Base-by-base conservation (phyloP, 164 flowering plant species). In the Umbellularia californica region DNA sequence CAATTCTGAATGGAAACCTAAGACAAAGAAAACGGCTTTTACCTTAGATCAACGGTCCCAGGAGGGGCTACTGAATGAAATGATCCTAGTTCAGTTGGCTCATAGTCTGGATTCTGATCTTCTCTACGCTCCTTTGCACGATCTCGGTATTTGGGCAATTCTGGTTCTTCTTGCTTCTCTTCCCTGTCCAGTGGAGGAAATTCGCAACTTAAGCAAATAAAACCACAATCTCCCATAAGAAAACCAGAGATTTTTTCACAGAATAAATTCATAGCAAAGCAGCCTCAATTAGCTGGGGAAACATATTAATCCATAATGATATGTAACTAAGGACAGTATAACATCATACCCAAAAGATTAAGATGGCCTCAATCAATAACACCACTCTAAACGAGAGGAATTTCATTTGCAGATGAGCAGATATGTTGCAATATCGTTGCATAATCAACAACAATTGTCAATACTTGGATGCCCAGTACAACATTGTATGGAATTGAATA, bases 11-110 rank as follows among this genome's bases (percentile, higher is more conserved):
- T 30, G 50, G 15, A 27, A 58, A 17, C 25, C 67, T 13, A 28
- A 55, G 51, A 76, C 30, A 41, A 13, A 63, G 17, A 17, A 28
- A 23, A 19, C 50, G 19, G 25, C 17, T 51, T 77, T 76, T 69
- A 92, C 92, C 88, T 75, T 22, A 92, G 41, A 77, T 93, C 96
- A 47, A 84, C 90, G 50, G 77, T 74, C 9, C 99, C 98, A 47
- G 99, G 99, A 72, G 99, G 99, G 79, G 99, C 99, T 23, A 95
- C 99, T 7, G 98, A 91, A 81, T 93, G 99, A 78, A 93, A 93
- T 5, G 96, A 80, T 2, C 92, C 95, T 73, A 93, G 78, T 75
- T 90, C 95, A 35, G 90, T 83, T 1, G 89, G 84, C 70, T 95
- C 98, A 76, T 95, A 95, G 80, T 95, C 99, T 1, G 99, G 99